A percentile compares a stretch with the other conserved stretches of the same genome.
Conservation (phyloP, 2,329 filamentous ascomycete genomes). For the Akanthomyces lecanii region DNA sequence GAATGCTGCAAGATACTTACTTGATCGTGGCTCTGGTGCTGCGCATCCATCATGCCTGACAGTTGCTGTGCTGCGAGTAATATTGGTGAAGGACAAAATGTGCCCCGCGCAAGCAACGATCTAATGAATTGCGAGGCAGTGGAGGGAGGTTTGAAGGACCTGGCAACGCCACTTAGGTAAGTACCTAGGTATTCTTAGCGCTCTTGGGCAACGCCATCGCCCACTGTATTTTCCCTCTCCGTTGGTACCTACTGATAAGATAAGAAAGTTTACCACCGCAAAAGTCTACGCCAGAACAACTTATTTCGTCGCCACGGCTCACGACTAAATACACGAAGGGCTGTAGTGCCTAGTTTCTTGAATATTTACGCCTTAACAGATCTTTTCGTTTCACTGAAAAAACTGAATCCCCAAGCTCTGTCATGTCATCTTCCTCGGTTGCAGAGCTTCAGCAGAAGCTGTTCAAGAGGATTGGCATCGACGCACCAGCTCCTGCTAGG, state of each 20-base stretch:
- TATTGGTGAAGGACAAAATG: constrained; percentile 10
- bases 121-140: too few relatives aligned
- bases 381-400: not conserved
- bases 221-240: not conserved
- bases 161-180: not conserved
- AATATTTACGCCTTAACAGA: not conserved
- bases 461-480: constrained; percentile 35
- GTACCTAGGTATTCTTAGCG: not conserved
- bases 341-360: not conserved
- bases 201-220: too few relatives aligned
- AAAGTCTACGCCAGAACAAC: constrained; percentile 1
- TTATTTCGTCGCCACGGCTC: not conserved
- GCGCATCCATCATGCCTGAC: constrained; percentile 24
- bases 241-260: constrained; percentile 1
- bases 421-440: constrained; percentile 26
- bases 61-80: not conserved
- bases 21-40: constrained; percentile 37
- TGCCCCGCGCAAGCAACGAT: not conserved
- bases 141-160: not conserved
- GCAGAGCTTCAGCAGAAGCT: constrained; percentile 35
- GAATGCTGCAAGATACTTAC: constrained; percentile 23
- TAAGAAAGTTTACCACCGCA: constrained; percentile 11
- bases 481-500: constrained; percentile 23
- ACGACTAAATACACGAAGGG: not conserved
- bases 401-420: not conserved